Base-by-base conservation (phyloP, 352 stramenopile species). In the Pythium phragmitis region DNA sequence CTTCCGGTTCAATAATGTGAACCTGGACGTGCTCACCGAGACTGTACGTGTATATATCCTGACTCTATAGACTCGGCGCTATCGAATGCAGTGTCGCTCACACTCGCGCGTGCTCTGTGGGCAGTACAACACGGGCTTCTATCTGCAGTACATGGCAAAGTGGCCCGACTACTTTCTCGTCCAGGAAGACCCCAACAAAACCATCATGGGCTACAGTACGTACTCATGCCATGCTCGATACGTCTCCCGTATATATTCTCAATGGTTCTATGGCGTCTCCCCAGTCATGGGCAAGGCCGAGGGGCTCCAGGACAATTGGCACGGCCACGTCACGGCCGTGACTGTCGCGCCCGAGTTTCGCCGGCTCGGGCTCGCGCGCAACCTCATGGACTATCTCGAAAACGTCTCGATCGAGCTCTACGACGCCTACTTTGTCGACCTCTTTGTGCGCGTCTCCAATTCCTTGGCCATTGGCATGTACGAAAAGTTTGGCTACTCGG, bases 1-100 rank as follows among this genome's bases (percentile, higher is more conserved):
- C 57, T 97, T 99, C 64, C 89, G 89, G 54, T 99, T 99, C 80
- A 99, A 99, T 75, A 98, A 98, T 69, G 91, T 99, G 63, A 99
- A 99, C 73, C 82, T 99, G 47, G 96, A 99, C 73, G 83, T 97
- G 57, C 80, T 99, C 19, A 99, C 95, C 37, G 93, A 95, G 81
- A 99, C 94, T 82, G 81, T 92, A 56, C 23, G 76, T 45, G 19
- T 3, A 1, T 26, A 0, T 21, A 7, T 13, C 49, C 26, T n/a
- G 0, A 46, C 19, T 23, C 36, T 8, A 19, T 17, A 55, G 8
- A 43, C 41, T 8, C 3, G 16, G 19, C 28, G 61, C 57, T 59
- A 43, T 65, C 59, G 14, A 58, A 59, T 43, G 47, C 16, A 7
- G 21, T 33, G 23, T 26, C 14, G 2, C 61, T 52, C 61, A 47